Base-by-base conservation (phyloP, 345 rosid genomes). In the Laguncularia racemosa region DNA sequence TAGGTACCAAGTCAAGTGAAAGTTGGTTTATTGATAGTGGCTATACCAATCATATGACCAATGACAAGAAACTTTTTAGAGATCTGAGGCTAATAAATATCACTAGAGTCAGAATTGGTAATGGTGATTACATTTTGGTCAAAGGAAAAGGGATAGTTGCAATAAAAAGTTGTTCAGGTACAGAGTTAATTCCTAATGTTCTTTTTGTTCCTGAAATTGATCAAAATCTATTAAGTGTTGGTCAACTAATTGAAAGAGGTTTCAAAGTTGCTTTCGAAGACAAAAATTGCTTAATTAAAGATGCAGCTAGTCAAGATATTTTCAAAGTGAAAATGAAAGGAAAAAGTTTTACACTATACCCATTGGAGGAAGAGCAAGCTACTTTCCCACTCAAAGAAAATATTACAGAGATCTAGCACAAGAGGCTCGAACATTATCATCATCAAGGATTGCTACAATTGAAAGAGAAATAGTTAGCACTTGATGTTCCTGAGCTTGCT, bases 261-360 rank as follows among this genome's bases (percentile, higher is more conserved):
- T 72, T 14, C 14, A 49, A 19, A 1, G 46, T 72, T 0, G 0
- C 9, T 3, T 67, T 72, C 3, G 28, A 72, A 51, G 48, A 50
- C 3, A 63, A 48, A 44, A 2, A 59, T n/a, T n/a, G n/a, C n/a
- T n/a, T n/a, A n/a, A n/a, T 67, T n/a, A 16, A 26, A 7, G 50
- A 72, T 58, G 33, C 20, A 9, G 13, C 9, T 4, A 20, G 43
- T 38, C 1, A 48, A 12, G 16, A 21, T 14, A 20, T 48, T 20
- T 23, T 58, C 20, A 45, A 19, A 8, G 47, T 45, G 6, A 45
- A 20, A 12, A 57, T 18, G 61, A 43, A 40, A 1, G 23, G 47
- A 58, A 81, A 71, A 26, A 80, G 89, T 67, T 83, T 88, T 15
- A 8, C 28, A 11, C 14, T 43, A 1, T 12, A 69, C 50, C 16